Conservation (phyloP, 164 flowering plant species). For the Sextonia rubra region DNA sequence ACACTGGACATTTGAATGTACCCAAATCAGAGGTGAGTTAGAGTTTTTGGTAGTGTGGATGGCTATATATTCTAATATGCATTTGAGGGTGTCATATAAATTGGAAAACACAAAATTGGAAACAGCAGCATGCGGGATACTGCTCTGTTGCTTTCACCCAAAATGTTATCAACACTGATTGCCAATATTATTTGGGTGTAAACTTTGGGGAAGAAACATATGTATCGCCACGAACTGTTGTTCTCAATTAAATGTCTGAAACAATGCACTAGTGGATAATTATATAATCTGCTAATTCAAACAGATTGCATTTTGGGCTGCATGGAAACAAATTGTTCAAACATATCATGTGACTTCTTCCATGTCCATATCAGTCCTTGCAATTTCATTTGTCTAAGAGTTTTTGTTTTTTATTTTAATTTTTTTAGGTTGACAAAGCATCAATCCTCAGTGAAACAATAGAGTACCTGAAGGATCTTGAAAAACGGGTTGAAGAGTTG, state of each 20-base stretch:
- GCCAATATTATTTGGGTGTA: background rate
- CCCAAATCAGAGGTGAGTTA: background rate
- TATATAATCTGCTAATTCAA: background rate
- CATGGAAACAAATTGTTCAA: background rate
- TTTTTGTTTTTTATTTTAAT: background rate
- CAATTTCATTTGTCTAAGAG: background rate
- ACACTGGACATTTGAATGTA: background rate
- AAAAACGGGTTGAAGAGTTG: slow-evolving; percentile 72
- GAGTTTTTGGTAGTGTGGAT: background rate
- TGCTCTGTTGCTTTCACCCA: background rate
- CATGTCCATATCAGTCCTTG: background rate
- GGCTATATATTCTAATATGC: background rate
- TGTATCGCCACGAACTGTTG: background rate
- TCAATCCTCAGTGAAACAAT: slow-evolving; percentile 67
- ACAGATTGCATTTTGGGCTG: background rate
- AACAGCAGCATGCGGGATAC: background rate
- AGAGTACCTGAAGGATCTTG: slow-evolving; percentile 66
- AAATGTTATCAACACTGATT: background rate
- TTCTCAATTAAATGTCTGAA: no score
- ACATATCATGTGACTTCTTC: background rate
- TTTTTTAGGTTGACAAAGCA: slow-evolving; percentile 62
- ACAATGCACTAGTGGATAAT: no score
- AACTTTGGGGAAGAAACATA: background rate
- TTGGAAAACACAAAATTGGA: background rate
- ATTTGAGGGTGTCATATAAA: background rate